Evolutionary conservation across 805 yeast species (phyloP).

Genomic region (Ogataea glucozyma): DNA sequence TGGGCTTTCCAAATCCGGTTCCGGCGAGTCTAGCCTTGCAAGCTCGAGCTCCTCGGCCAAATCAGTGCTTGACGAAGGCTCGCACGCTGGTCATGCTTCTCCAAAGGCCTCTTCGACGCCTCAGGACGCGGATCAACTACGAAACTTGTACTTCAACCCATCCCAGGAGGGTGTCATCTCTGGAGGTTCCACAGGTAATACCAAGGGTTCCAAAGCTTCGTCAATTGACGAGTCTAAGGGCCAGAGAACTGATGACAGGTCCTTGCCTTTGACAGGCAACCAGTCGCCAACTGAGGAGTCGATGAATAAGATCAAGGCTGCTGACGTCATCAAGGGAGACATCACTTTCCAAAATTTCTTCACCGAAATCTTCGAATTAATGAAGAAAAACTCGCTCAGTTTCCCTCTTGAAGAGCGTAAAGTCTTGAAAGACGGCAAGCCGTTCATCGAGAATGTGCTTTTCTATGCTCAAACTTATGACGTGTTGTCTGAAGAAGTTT

Average conservation of each 20-base stretch:
- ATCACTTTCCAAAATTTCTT: constrained; percentile 36
- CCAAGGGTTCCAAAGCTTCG: constrained; percentile 20
- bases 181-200: constrained; percentile 34
- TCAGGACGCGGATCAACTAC: constrained; percentile 27
- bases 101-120: constrained; percentile 11
- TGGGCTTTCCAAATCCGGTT: too few species aligned
- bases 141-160: constrained; percentile 26
- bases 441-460: constrained; percentile 35
- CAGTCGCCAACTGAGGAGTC: constrained; percentile 32
- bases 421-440: constrained; percentile 34
- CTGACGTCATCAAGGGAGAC: constrained; percentile 34
- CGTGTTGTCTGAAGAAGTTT: constrained; percentile 29
- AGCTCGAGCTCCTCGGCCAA: too few species aligned
- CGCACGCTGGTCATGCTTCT: neutral
- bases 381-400: constrained; percentile 32
- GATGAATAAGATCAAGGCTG: constrained; percentile 29
- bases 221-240: constrained; percentile 28
- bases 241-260: constrained; percentile 30
- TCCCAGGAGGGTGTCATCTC: constrained; percentile 22
- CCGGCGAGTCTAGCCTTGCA: too few species aligned
- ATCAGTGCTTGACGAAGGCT: neutral
- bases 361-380: constrained; percentile 33
- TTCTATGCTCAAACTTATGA: constrained; percentile 31
- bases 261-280: constrained; percentile 29
- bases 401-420: constrained; percentile 36